Evolutionary conservation across 2,329 filamentous ascomycete species (phyloP).

Genomic region (Grosmannia penicillata): DNA sequence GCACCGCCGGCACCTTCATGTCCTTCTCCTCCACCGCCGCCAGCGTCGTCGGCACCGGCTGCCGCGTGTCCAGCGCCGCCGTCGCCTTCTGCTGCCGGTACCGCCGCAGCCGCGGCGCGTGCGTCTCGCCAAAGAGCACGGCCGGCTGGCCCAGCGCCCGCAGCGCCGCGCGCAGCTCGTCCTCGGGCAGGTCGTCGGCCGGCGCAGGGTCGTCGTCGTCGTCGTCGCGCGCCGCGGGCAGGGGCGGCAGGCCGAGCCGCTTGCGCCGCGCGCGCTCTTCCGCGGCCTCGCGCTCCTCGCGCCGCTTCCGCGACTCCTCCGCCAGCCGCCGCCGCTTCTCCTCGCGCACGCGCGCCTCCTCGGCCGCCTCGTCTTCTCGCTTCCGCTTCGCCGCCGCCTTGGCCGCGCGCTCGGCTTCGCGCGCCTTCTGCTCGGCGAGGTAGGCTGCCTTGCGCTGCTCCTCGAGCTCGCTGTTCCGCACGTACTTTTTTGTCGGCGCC

Average conservation of each 20-base stretch:
- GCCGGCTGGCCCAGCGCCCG: constrained; percentile 59
- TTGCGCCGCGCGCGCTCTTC: constrained; percentile 61
- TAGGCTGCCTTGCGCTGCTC: constrained; percentile 69
- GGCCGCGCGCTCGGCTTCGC: constrained; percentile 57
- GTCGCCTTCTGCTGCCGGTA: constrained; percentile 51
- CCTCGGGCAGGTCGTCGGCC: constrained; percentile 52
- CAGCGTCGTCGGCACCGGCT: constrained; percentile 78
- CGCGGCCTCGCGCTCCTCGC: constrained; percentile 58
- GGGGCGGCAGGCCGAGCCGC: constrained; percentile 65
- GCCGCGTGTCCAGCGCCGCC: constrained; percentile 16
- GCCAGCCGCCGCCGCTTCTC: constrained; percentile 72
- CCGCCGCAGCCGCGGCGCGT: constrained; percentile 52
- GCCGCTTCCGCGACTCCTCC: constrained; percentile 56
- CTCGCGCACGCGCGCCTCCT: constrained; percentile 53
- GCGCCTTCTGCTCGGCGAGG: constrained; percentile 60
- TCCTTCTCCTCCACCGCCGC: constrained; percentile 68
- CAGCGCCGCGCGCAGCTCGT: constrained; percentile 53
- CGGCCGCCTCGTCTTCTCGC: constrained; percentile 69
- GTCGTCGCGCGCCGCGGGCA: constrained; percentile 29
- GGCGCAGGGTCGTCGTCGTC: too few relatives aligned
- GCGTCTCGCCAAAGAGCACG: constrained; percentile 67
- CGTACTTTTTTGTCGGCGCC: constrained; percentile 51
- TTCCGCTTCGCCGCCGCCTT: constrained; percentile 69
- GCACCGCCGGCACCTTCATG: constrained; percentile 62
- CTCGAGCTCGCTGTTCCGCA: constrained; percentile 76